Base-by-base conservation (phyloP, 2,329 filamentous ascomycete species). In the Phialocephala subalpina region DNA sequence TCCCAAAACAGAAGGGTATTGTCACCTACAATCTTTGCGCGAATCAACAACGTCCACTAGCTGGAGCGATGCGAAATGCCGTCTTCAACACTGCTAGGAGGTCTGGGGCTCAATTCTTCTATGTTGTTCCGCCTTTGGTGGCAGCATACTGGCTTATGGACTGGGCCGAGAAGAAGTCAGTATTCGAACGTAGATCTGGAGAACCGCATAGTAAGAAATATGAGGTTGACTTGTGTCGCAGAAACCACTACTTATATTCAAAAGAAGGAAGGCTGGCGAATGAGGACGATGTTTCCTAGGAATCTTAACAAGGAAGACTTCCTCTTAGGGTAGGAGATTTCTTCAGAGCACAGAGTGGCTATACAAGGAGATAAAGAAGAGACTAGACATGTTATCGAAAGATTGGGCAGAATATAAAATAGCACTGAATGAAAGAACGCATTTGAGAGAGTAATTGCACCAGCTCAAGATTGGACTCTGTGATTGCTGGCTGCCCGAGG, bases 81-180 rank as follows among this genome's bases (percentile, higher is more conserved):
- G 81, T 97, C 83, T 97, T 97, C 90, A 98, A 98, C 87, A 90
- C 89, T 75, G 95, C 91, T 86, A 89, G 95, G 79, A 90, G 95
- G 74, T 91, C 90, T 81, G 89, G 88, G 79, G 81, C 85, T 73
- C 94, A 97, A 85, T 88, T 96, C 73, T 88, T 97, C 74, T 98
- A 94, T 87, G 90, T 94, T 81, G 85, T 89, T n/a, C 91, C 95
- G 64, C 90, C 94, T 45, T 83, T 97, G 75, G 74, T 95, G 70
- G 80, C 84, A 72, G 93, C 87, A 72, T 98, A 97, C 84, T 89
- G 90, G 77, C 77, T 88, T 72, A 91, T 97, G 89, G 82, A 91
- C 78, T 97, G 95, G 95, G 94, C 94, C 71, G 90, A 87, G 76
- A 89, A 97, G 82, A 88, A 89, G 95, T 97, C 87, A 74, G 88